Conservation (phyloP, 2,329 filamentous ascomycete species). For the Aspergillus pseudoglaucus region DNA sequence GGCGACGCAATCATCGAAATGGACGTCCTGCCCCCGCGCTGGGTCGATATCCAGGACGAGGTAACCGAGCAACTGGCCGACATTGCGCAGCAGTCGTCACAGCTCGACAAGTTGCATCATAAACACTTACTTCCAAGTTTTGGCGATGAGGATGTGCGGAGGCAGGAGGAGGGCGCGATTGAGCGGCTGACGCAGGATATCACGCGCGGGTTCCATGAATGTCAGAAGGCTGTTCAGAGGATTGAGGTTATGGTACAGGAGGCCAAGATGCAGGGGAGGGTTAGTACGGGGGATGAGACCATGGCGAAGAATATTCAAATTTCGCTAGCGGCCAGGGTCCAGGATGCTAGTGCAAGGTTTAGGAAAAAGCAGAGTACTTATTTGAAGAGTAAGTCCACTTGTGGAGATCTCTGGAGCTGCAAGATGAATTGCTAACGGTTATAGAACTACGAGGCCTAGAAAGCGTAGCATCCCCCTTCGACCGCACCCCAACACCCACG, state of each 20-base stretch:
- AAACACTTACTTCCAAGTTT: conserved; percentile 96
- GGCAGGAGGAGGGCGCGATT: conserved; percentile 80
- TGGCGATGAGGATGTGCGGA: conserved; percentile 87
- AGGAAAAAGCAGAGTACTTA: conserved; percentile 97
- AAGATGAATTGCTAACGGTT: conserved; percentile 5
- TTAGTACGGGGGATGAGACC: conserved; percentile 77
- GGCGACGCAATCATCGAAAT: conserved; percentile 97
- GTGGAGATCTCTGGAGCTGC: no score
- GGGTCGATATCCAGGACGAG: conserved; percentile 93
- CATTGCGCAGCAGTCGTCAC: conserved; percentile 74
- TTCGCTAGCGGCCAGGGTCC: conserved; percentile 77
- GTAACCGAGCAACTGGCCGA: conserved; percentile 75
- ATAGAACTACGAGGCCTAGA: conserved; percentile 69
- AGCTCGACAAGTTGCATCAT: conserved; percentile 86
- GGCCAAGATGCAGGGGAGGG: conserved; percentile 60
- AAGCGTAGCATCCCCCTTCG: conserved; percentile 50
- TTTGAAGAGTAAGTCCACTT: conserved; percentile 94
- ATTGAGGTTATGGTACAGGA: conserved; percentile 85
- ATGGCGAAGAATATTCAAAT: conserved; percentile 97
- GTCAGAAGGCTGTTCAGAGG: conserved; percentile 79
- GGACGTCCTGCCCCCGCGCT: conserved; percentile 89
- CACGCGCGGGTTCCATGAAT: conserved; percentile 81
- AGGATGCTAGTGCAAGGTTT: conserved; percentile 86
- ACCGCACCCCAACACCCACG: conserved; percentile 41
- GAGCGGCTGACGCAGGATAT: conserved; percentile 86